Evolutionary conservation across 371 early-diverging fungal genomes (phyloP), one percentile per base, ranked within the genome.

Genomic region (Apophysomyces elegans): DNA sequence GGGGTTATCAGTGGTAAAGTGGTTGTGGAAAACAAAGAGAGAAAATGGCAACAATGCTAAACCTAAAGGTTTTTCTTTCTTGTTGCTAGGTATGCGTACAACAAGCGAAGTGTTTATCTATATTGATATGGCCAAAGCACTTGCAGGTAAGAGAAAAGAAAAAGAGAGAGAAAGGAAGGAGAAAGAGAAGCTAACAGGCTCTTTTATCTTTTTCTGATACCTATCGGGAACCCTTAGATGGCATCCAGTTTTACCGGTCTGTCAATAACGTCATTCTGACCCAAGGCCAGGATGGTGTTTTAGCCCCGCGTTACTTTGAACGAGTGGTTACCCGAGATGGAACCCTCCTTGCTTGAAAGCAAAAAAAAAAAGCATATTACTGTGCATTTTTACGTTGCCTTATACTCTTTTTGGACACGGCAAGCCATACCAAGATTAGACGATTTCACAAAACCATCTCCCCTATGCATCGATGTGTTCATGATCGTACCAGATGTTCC

Each of bases 181-280:
- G 2, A 26, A 59, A 45, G 13, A 18, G 6, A 14, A 37, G 12
- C 8, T 7, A 11, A 3, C 54, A 39, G 8, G 13, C 11, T 36
- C 35, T 39, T 46, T 38, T 12, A 4, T n/a, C 36, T 14, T 35
- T 62, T 62, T 58, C 18, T 62, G 41, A 1, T 35, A 62, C 16
- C n/a, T 61, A 3, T 50, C 43, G 0, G 13, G 35, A 11, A 56
- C 37, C 39, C 41, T 46, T 59, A 82, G 95, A 88, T 63, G 93
- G 93, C 0, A 88, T 95, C 66, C 72, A 75, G 63, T 96, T 96
- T 72, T 90, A 84, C 61, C 71, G 73, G 58, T 90, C 94, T 6
- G 76, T 79, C 1, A 96, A 96, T 72, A 79, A 87, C 69, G 96
- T 96, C 4, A 88, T 95, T 18, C 70, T 96, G 65, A 87, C 90